These are phyloP conservation scores for Xylaria scruposa DNA, from an alignment of 495 filamentous ascomycete genomes.

Conservation along the genomic window DNA sequence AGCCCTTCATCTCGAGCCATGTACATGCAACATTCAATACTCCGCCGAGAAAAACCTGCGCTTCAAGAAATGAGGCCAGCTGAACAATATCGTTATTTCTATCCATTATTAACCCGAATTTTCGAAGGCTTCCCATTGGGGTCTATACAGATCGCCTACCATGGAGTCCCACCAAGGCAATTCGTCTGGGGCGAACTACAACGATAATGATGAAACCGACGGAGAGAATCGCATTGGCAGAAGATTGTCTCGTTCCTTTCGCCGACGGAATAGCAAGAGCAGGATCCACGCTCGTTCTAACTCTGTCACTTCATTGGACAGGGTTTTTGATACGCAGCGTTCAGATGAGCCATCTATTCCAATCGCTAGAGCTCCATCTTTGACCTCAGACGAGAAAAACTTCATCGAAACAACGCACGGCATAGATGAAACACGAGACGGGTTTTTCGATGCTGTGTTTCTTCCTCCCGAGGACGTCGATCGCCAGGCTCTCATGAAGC, in stretches of 20 bases:
- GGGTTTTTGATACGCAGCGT: conserved; percentile 34
- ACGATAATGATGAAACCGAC: background rate
- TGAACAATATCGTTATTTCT: background rate
- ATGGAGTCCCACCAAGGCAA: conserved; percentile 1
- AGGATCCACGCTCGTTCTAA: conserved; percentile 29
- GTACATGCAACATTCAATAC: background rate
- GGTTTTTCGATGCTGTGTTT: conserved; percentile 66
- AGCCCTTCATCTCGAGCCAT: background rate
- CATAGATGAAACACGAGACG: conserved; percentile 60
- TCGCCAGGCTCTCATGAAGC: conserved; percentile 41
- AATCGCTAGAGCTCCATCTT: conserved; percentile 23
- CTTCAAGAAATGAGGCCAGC: background rate
- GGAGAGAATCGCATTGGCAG: background rate
- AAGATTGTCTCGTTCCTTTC: conserved; percentile 30
- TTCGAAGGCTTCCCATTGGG: background rate
- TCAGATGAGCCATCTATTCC: conserved; percentile 10
- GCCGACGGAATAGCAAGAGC: conserved; percentile 22
- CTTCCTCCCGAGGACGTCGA: conserved; percentile 52
- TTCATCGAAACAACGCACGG: conserved; percentile 52
- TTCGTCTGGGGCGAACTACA: background rate
- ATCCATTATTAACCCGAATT: background rate
- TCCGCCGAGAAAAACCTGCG: background rate
- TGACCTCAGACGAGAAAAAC: conserved; percentile 37
- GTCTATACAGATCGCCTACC: background rate
- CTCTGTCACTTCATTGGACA: conserved; percentile 38